Conservation (phyloP, 805 yeast species). For the Cyberlindnera nakhonratchasimensis region DNA sequence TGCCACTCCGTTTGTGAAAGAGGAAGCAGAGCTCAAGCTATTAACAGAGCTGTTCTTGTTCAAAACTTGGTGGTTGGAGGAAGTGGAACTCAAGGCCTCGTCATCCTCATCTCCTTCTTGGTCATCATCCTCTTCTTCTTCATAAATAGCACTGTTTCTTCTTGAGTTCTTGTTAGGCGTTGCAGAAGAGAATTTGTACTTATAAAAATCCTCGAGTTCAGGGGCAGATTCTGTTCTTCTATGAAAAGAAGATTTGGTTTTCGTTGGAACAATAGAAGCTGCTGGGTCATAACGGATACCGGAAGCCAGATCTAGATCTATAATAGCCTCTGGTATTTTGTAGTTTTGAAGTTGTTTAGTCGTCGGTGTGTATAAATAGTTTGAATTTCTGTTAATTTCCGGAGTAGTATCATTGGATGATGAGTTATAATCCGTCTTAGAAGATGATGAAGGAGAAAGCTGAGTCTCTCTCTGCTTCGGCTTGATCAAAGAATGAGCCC, state of each 20-base stretch:
- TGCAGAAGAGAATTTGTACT: slow-evolving; percentile 15
- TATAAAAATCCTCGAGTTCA: slow-evolving; percentile 38
- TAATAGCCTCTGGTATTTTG: slow-evolving; percentile 49
- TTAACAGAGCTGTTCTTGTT: slow-evolving; percentile 23
- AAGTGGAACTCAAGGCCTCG: slow-evolving; percentile 19
- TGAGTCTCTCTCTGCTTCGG: slow-evolving; percentile 9
- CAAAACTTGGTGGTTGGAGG: slow-evolving; percentile 13
- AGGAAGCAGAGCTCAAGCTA: slow-evolving; percentile 17
- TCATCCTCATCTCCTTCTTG: slow-evolving; percentile 30
- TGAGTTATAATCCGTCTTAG: slow-evolving; percentile 9
- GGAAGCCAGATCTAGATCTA: slow-evolving; percentile 53
- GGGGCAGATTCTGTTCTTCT: slow-evolving; percentile 58
- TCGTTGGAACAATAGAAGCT: slow-evolving; percentile 21
- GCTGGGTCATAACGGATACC: slow-evolving; percentile 34
- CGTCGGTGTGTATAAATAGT: slow-evolving; percentile 11
- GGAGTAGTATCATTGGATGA: slow-evolving; percentile 29
- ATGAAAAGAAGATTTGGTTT: slow-evolving; percentile 35
- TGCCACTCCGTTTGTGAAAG: not conserved
- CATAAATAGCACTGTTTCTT: slow-evolving; percentile 30
- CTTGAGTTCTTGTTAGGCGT: slow-evolving; percentile 16
- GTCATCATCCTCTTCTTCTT: slow-evolving; percentile 33
- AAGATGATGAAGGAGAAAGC: slow-evolving; percentile 1
- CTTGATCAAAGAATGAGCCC: slow-evolving; percentile 35
- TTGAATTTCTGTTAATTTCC: slow-evolving; percentile 17
- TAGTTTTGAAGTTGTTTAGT: slow-evolving; percentile 24